Conservation (phyloP, 225 moss, liverwort and hornwort species). For the Pseudoscleropodium purum region DNA sequence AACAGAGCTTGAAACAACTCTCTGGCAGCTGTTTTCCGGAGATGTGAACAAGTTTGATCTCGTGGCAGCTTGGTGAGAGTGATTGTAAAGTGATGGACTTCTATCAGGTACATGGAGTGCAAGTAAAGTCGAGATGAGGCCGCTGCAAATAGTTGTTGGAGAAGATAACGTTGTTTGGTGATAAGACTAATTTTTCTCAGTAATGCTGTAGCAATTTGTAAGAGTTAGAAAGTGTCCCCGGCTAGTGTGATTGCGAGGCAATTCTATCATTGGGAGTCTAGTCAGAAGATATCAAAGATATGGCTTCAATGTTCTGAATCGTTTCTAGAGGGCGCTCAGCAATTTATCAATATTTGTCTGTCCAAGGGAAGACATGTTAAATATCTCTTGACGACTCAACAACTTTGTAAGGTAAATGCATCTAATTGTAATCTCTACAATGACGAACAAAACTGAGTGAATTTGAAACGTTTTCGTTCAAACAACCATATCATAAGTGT, state of each 20-base stretch:
- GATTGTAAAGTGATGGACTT: background rate
- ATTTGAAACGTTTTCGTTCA: too few relatives aligned
- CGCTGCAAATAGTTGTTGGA: background rate
- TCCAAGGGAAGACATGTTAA: background rate
- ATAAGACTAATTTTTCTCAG: background rate
- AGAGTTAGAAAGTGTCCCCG: background rate
- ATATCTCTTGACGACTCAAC: background rate
- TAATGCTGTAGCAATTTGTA: background rate
- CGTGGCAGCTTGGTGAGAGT: slow-evolving; percentile 1
- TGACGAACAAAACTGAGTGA: too few relatives aligned
- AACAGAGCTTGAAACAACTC: background rate
- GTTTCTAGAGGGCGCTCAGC: background rate
- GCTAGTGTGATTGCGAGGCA: background rate
- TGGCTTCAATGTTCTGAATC: background rate
- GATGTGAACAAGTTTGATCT: background rate
- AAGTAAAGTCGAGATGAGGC: background rate
- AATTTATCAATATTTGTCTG: background rate
- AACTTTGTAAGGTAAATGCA: background rate
- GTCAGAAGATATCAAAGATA: background rate
- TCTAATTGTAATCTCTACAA: background rate
- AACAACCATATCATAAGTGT: too few relatives aligned
- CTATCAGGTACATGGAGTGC: background rate
- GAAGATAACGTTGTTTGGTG: background rate
- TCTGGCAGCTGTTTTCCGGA: background rate
- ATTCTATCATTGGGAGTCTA: background rate